Conservation (phyloP, 2,329 filamentous ascomycete species). For the Samsoniella hepiali region DNA sequence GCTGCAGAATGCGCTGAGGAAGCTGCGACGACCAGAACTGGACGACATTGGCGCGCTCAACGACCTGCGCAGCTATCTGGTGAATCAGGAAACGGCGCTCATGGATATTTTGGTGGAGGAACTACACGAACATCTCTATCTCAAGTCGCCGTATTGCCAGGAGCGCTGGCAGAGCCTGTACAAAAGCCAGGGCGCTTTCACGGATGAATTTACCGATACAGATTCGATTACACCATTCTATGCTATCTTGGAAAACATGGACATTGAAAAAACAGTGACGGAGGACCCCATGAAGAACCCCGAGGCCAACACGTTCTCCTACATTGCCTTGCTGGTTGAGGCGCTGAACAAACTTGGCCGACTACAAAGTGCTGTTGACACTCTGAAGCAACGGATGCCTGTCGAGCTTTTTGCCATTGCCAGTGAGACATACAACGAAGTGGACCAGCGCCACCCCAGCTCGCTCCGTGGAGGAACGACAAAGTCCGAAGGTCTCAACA, state of each 20-base stretch:
- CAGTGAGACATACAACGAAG: slow-evolving; percentile 90
- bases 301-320: slow-evolving; percentile 92
- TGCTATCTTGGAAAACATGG: slow-evolving; percentile 56
- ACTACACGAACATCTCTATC: slow-evolving; percentile 91
- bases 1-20: slow-evolving; percentile 78
- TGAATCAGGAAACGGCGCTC: slow-evolving; percentile 86
- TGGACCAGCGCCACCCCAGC: slow-evolving; percentile 89
- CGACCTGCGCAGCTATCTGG: slow-evolving; percentile 82
- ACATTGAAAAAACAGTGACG: slow-evolving; percentile 59
- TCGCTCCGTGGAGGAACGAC: slow-evolving; percentile 59
- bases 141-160: slow-evolving; percentile 96
- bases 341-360: slow-evolving; percentile 85
- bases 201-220: slow-evolving; percentile 47
- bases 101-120: slow-evolving; percentile 97
- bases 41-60: slow-evolving; percentile 86
- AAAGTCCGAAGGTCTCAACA: slow-evolving; percentile 55
- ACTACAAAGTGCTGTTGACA: slow-evolving; percentile 81
- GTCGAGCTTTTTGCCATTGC: slow-evolving; percentile 93
- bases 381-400: slow-evolving; percentile 86
- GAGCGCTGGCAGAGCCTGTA: slow-evolving; percentile 87
- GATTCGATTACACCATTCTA: slow-evolving; percentile 54
- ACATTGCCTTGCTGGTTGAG: slow-evolving; percentile 83
- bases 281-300: slow-evolving; percentile 93
- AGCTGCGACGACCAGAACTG: slow-evolving; percentile 81
- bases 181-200: slow-evolving; percentile 58